Percentiles rank a stretch among this genome's conserved stretches.
phyloP scores from a whole-genome alignment of 2,329 filamentous ascomycete genomes.

The Biscogniauxia sp. region DNA sequence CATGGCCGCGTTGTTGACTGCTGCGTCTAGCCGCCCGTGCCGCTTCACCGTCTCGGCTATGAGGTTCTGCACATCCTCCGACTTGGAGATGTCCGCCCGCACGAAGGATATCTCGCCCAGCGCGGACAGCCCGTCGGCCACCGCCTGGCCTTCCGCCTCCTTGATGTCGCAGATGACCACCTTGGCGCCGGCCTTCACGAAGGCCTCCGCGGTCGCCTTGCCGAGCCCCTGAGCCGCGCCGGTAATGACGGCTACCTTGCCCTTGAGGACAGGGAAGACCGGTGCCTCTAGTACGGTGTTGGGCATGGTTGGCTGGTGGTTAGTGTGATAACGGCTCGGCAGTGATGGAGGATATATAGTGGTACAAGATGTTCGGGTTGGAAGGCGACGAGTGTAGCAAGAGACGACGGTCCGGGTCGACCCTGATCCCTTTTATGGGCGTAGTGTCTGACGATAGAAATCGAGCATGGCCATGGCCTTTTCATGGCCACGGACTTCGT shows the following conservation, averaged over 20 bases:
- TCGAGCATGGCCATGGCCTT: no score
- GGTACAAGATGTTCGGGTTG: no score
- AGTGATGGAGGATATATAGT: no score
- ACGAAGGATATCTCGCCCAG: conserved; percentile 13
- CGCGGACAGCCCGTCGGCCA: conserved; percentile 1
- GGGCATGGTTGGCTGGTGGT: no score
- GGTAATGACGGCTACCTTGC: conserved; percentile 29
- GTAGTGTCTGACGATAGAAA: no score
- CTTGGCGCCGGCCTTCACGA: conserved; percentile 33
- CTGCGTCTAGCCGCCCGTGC: conserved; percentile 52
- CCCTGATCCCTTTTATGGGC: no score
- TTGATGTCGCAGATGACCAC: conserved; percentile 36
- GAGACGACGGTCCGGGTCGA: no score
- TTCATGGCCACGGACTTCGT: no score
- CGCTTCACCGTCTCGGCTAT: conserved; percentile 20
- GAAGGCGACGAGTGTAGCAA: no score
- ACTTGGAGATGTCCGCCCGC: conserved; percentile 32
- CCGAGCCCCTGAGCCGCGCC: conserved; percentile 36
- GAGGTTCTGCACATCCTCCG: conserved; percentile 30
- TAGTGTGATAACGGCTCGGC: no score
- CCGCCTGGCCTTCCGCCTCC: conserved; percentile 24
- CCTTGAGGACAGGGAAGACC: not conserved
- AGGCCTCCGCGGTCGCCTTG: conserved; percentile 31
- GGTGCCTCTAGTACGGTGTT: no score
- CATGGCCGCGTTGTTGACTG: conserved; percentile 58